Evolutionary conservation across 1,284 basidiomycete genomes (phyloP), one percentile per base, ranked within the genome.

Genomic region (Tremellales sp.): DNA sequence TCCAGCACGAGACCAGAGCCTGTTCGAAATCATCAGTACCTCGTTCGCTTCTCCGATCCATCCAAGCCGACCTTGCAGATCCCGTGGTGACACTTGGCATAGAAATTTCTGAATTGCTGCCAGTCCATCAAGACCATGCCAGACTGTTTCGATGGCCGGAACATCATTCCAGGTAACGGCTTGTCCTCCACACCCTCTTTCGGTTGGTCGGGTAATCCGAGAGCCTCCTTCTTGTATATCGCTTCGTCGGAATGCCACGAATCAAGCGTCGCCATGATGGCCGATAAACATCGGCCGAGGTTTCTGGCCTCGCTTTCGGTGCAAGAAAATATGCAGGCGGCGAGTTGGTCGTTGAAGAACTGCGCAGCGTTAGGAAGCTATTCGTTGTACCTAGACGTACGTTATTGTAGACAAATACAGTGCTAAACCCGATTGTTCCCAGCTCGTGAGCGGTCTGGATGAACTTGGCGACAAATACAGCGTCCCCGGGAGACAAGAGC

Each of bases 281-380:
- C 85, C 26, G 81, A 76, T 27, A 98, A 74, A 74, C 94, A 95
- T 31, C 86, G 87, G 21, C 88, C 92, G 63, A 93, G 93, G 71
- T 97, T 98, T 47, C 86, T 82, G 6, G 92, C 92, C 73, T 99
- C 94, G 60, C 88, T 90, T 74, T 95, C 94, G 43, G 91, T 95
- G 60, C 89, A 93, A 1, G 87, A 86, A 68, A 93, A 97, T 22
- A 97, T 78, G 9, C 92, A 80, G 7, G 85, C 83, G 37, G 87
- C 85, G 37, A 92, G 78, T 56, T 88, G 83, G 51, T 91, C 86
- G 27, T 85, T 83, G 44, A 95, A 82, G 24, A 94, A 76, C 82
- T 91, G 57, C 53, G 36, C 5, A 14, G 21, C 12, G 62, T 57
- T 37, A 68, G 63, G 22, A 13, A n/a, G n/a, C n/a, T n/a, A n/a